Evolutionary conservation across 1,139 yeast genomes (phyloP), one percentile per base, ranked within the genome.

Genomic region (Yamadazyma blattariae): DNA sequence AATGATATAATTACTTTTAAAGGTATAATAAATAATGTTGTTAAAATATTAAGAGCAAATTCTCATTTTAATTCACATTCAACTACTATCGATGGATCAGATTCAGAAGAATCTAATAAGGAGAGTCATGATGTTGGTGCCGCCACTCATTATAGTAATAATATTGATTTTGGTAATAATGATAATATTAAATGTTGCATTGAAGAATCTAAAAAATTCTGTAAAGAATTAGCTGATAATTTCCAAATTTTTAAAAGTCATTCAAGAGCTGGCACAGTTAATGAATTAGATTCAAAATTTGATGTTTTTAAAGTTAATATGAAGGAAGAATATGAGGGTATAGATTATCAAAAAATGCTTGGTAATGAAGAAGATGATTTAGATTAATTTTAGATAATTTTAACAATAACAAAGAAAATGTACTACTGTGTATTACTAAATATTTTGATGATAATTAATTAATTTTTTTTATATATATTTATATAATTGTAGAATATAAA

Each of bases 161-260:
- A 49, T 25, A 25, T n/a, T 25, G 19, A 17, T 17, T 17, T 5
- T 17, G 27, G 4, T 4, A 21, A 16, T 4, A 23, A 8, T 8
- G 63, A 61, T 34, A 61, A 59, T 36, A 51, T 64, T 6, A 46
- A 45, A 2, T 64, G 70, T 50, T 69, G 68, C 1, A 36, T 63
- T 32, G 39, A 48, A 11, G 47, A 40, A 1, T 61, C 67, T 2
- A 32, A 35, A 5, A 36, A 50, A 11, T 61, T 56, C 39, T 64
- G 70, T 42, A 31, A 36, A 3, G 42, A 21, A 1, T 58, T 55
- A 30, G 64, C 30, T 7, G 7, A 17, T 5, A 7, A 17, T 5
- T 17, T 17, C 7, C 5, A 17, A 5, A 17, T 7, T 17, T 17
- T 17, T 17, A 17, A 17, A 7, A 7, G 60, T 17, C 19, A 17